Evolutionary conservation across 306 rosid species (phyloP).

Genomic region (barrel medic (Medicago truncatula)): DNA sequence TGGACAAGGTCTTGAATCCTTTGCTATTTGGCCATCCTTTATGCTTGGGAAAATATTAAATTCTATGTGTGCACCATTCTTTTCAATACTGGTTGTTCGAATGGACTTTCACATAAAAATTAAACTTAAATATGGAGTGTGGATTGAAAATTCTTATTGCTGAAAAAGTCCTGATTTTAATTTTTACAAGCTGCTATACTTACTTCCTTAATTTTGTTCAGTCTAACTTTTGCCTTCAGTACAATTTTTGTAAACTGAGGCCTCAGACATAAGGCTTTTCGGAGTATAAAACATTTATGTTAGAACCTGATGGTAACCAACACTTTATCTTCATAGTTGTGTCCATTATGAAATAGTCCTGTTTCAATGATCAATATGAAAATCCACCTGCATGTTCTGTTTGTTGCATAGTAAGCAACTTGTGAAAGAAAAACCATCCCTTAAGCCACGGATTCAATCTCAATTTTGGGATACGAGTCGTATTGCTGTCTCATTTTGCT

Average conservation of each 20-base stretch:
- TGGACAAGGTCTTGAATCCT: background rate
- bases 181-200: background rate
- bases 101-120: background rate
- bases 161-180: background rate
- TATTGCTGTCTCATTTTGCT: too few species aligned
- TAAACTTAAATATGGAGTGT: background rate
- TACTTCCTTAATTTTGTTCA: background rate
- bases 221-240: too few species aligned
- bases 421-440: background rate
- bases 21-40: background rate
- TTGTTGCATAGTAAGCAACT: background rate
- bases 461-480: too few species aligned
- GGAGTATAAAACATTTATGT: too few species aligned
- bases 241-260: too few species aligned
- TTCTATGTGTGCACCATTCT: background rate
- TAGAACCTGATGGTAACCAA: background rate
- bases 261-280: too few species aligned
- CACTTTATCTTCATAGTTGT: background rate
- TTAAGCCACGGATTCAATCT: background rate
- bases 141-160: background rate
- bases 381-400: too few species aligned
- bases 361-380: too few species aligned
- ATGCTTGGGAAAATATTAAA: background rate
- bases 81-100: background rate
- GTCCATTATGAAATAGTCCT: background rate